Conservation (phyloP, 495 filamentous ascomycete genomes). For the Aspergillus cavernicola region DNA sequence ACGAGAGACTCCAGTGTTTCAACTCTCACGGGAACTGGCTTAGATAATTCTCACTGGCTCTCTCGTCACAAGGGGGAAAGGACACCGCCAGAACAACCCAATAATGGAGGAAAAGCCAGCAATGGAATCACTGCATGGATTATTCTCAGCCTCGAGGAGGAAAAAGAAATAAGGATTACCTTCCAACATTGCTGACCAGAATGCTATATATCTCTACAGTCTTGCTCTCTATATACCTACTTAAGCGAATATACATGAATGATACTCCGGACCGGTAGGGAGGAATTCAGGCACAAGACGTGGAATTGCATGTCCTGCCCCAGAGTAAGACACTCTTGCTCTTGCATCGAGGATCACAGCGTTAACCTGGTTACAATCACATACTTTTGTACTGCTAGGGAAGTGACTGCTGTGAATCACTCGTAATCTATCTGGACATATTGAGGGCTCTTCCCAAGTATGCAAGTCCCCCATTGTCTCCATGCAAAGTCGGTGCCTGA, state of each 20-base stretch:
- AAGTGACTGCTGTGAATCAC: too few relatives aligned
- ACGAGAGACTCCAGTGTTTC: conserved; percentile 22
- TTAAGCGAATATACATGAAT: not conserved
- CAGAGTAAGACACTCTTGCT: too few relatives aligned
- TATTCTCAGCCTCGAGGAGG: not conserved
- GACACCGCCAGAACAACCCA: conserved; percentile 7
- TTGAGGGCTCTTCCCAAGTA: too few relatives aligned
- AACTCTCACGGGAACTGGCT: conserved; percentile 16
- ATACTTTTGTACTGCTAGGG: too few relatives aligned
- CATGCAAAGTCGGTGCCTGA: not conserved
- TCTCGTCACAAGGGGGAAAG: conserved; percentile 5
- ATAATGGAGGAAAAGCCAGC: not conserved
- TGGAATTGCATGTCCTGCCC: not conserved
- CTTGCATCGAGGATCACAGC: too few relatives aligned
- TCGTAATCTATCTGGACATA: too few relatives aligned
- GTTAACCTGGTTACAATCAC: too few relatives aligned
- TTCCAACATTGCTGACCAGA: not conserved
- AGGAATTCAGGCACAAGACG: not conserved
- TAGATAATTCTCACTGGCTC: conserved; percentile 24
- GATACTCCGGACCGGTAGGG: not conserved
- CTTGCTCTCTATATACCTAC: not conserved
- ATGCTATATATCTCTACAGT: not conserved
- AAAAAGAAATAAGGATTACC: not conserved
- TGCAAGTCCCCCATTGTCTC: too few relatives aligned
- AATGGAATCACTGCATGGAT: conserved; percentile 7